These are phyloP conservation scores for Dothideomycetidae sp. DNA, from an alignment of 2,329 filamentous ascomycete genomes.

Conservation along the genomic window DNA sequence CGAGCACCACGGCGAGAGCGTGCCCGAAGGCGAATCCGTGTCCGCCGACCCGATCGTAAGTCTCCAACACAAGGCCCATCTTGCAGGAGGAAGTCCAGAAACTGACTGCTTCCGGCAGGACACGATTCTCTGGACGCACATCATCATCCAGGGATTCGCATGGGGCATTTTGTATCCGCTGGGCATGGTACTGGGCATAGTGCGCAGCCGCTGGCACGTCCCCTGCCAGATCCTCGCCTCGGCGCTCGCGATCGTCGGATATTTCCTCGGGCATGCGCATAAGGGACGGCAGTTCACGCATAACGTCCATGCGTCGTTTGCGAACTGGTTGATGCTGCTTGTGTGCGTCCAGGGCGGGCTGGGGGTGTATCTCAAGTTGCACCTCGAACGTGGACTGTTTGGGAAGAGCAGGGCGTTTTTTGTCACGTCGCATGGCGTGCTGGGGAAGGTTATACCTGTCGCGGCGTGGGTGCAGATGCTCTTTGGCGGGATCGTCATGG, in stretches of 20 bases:
- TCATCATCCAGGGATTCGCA: constrained; percentile 69
- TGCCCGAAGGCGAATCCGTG: constrained; percentile 54
- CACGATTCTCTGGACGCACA: constrained; percentile 82
- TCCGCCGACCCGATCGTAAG: constrained; percentile 59
- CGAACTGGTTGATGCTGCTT: constrained; percentile 65
- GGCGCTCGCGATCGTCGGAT: constrained; percentile 63
- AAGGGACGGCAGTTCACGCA: constrained; percentile 68
- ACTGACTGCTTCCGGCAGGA: constrained; percentile 36
- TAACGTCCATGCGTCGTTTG: constrained; percentile 73
- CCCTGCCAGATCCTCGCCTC: constrained; percentile 68
- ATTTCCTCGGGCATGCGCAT: constrained; percentile 83
- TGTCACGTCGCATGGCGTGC: constrained; percentile 59
- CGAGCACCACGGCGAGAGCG: constrained; percentile 41
- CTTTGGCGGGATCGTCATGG: constrained; percentile 81
- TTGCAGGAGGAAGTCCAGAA: background rate
- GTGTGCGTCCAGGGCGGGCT: constrained; percentile 62
- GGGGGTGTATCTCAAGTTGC: constrained; percentile 77
- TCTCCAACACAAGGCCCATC: constrained; percentile 16
- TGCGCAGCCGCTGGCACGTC: constrained; percentile 86
- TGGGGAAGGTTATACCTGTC: constrained; percentile 79
- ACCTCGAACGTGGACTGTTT: constrained; percentile 72
- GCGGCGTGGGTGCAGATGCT: constrained; percentile 87
- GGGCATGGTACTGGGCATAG: constrained; percentile 89
- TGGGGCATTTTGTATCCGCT: constrained; percentile 88
- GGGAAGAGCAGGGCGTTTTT: constrained; percentile 60